A percentile compares a stretch with the other conserved stretches of the same genome.
Conservation (phyloP, 257 asterid genomes). For the Knoxia roxburghii region DNA sequence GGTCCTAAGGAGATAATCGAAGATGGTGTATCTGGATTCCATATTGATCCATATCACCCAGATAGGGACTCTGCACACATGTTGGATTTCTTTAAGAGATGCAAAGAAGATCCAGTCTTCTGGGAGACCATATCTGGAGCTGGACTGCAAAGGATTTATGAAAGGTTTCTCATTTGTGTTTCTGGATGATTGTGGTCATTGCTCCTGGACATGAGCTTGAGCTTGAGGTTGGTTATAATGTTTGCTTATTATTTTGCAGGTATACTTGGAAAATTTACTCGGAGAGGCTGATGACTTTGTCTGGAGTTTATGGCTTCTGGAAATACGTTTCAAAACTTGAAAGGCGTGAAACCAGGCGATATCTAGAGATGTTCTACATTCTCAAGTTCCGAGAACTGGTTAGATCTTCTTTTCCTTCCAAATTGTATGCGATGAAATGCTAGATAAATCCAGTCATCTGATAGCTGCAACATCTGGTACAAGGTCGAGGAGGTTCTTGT, state of each 20-base stretch:
- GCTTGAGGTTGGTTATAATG: too few species aligned
- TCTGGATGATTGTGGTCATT: neutral
- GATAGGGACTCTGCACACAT: conserved; percentile 55
- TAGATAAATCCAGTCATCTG: neutral
- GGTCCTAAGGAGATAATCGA: conserved; percentile 96
- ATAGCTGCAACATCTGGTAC: neutral
- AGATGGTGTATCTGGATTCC: conserved; percentile 79
- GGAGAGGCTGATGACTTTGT: conserved; percentile 83
- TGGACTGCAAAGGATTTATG: conserved; percentile 51
- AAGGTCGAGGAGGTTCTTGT: neutral
- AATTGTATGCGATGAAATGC: neutral
- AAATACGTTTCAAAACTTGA: conserved; percentile 80
- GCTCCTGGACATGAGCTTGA: too few species aligned
- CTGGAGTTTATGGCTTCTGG: conserved; percentile 97
- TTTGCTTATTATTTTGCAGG: conserved; percentile 30
- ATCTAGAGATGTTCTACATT: conserved; percentile 96
- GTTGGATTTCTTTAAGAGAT: conserved; percentile 60
- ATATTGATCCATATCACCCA: conserved; percentile 90
- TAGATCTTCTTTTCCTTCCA: conserved; percentile 13
- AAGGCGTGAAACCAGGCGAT: conserved; percentile 86
- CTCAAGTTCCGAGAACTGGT: conserved; percentile 89
- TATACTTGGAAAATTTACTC: conserved; percentile 95
- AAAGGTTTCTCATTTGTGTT: conserved; percentile 34
- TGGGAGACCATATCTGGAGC: conserved; percentile 65
- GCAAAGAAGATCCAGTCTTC: conserved; percentile 60